Evolutionary conservation across 768 basidiomycete species (phyloP).

Genomic region (Suillus weaverae): DNA sequence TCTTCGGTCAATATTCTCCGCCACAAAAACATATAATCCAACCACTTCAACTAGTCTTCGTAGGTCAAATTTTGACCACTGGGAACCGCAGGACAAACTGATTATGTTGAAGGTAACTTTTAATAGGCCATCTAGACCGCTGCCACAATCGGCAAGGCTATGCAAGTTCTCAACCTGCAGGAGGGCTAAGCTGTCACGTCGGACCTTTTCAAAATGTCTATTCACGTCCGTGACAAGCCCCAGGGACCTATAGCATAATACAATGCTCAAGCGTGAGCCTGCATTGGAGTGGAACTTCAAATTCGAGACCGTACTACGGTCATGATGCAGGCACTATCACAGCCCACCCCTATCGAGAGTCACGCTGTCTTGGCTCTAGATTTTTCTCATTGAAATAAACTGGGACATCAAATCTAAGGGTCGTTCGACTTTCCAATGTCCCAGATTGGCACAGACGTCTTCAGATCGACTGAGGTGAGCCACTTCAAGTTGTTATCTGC

Average conservation of each 20-base stretch:
- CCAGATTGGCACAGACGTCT: neutral
- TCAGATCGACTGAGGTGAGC: neutral
- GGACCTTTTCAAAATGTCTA: neutral
- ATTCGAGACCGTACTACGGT: no score
- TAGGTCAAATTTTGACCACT: neutral
- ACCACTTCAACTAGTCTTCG: neutral
- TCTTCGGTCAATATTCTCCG: no score
- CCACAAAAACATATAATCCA: neutral
- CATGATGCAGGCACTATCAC: neutral
- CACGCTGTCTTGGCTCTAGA: neutral
- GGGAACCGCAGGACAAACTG: neutral
- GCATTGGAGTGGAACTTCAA: neutral
- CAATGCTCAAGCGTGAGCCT: neutral
- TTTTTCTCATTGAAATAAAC: neutral
- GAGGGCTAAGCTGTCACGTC: neutral
- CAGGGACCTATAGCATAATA: neutral
- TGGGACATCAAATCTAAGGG: neutral
- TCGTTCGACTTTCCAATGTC: neutral
- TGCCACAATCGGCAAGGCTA: neutral
- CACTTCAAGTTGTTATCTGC: neutral
- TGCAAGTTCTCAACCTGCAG: neutral
- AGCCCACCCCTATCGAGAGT: neutral
- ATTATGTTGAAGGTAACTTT: neutral
- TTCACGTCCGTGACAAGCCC: neutral
- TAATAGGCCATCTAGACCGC: neutral